Evolutionary conservation across 352 stramenopile species (phyloP).

Genomic region (Lagenidium giganteum): DNA sequence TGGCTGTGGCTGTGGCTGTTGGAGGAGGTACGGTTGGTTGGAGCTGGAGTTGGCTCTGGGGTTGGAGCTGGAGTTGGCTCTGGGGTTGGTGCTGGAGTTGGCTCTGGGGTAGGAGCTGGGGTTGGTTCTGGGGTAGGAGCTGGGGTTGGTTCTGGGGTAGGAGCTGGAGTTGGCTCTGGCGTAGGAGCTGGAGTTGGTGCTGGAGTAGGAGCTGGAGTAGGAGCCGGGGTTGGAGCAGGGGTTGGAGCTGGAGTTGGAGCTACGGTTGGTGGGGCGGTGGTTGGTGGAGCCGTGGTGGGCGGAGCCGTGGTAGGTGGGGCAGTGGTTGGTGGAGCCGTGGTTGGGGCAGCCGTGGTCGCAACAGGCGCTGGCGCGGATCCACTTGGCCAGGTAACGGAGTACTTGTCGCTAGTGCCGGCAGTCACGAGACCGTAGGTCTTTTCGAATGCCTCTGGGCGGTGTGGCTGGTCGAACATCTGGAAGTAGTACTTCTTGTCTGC

Average conservation of each 20-base stretch:
- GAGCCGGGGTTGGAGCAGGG: no score
- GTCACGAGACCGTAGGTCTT: constrained; percentile 46
- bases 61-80: constrained; percentile 9
- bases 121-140: constrained; percentile 8
- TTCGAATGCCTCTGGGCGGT: constrained; percentile 37
- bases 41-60: constrained; percentile 2
- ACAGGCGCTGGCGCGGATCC: constrained; percentile 5
- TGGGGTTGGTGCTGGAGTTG: no score
- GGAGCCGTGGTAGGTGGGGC: constrained; percentile 3
- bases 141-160: constrained; percentile 16
- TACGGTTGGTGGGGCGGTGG: constrained; percentile 2
- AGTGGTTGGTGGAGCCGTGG: constrained; percentile 5
- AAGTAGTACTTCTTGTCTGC: constrained; percentile 67
- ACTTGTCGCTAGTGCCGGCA: not conserved
- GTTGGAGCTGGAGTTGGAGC: constrained; percentile 8
- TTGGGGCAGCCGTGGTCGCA: constrained; percentile 8
- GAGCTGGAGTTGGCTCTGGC: no score
- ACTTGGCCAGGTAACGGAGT: not conserved
- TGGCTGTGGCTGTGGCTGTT: constrained; percentile 6
- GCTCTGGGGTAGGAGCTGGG: constrained; percentile 3
- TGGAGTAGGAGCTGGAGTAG: constrained; percentile 7
- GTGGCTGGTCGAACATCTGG: constrained; percentile 67
- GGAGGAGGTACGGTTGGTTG: constrained; percentile 7
- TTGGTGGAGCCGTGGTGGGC: constrained; percentile 20
- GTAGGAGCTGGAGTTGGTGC: no score